A percentile compares a stretch with the other conserved stretches of the same genome.
Evolutionary conservation across 495 filamentous ascomycete genomes (phyloP).

Genomic region (Penicillium lagena): DNA sequence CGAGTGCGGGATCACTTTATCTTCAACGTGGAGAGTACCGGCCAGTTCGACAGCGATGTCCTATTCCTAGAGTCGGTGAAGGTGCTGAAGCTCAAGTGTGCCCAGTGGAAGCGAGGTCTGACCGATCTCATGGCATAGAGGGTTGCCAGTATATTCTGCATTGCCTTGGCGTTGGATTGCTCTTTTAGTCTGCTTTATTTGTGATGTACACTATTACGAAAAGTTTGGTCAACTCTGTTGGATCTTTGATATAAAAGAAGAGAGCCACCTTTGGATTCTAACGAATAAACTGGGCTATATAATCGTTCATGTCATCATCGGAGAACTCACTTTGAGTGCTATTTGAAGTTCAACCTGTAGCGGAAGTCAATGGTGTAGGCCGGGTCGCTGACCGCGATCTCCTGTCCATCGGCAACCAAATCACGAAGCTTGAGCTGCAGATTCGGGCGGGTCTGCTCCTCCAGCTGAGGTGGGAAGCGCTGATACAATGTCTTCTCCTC

Average conservation of each 20-base stretch:
- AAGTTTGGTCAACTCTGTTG: slow-evolving; percentile 29
- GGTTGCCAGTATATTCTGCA: slow-evolving; percentile 30
- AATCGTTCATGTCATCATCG: slow-evolving; percentile 9
- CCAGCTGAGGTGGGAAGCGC: slow-evolving; percentile 71
- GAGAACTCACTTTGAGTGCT: slow-evolving; percentile 2
- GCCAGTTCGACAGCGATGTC: slow-evolving; percentile 85
- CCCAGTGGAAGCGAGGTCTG: slow-evolving; percentile 56
- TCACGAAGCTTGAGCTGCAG: slow-evolving; percentile 68
- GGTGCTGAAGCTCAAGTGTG: slow-evolving; percentile 73
- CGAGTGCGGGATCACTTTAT: slow-evolving; percentile 93
- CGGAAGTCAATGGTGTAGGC: slow-evolving; percentile 72
- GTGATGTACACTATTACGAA: slow-evolving; percentile 36
- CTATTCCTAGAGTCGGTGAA: slow-evolving; percentile 85
- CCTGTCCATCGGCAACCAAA: slow-evolving; percentile 58
- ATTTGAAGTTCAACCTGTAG: slow-evolving; percentile 50
- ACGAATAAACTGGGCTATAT: slow-evolving; percentile 10
- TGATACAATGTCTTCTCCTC: slow-evolving; percentile 84
- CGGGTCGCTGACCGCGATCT: slow-evolving; percentile 76
- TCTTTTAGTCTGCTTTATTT: slow-evolving; percentile 18
- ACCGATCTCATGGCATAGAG: slow-evolving; percentile 43
- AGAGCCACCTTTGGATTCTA: slow-evolving; percentile 20
- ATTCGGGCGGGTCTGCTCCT: slow-evolving; percentile 76
- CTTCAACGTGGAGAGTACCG: slow-evolving; percentile 89
- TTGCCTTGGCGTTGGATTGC: slow-evolving; percentile 39
- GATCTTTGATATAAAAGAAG: slow-evolving; percentile 31